Base-by-base conservation (phyloP, 306 rosid species). In the Fragaria vesca region DNA sequence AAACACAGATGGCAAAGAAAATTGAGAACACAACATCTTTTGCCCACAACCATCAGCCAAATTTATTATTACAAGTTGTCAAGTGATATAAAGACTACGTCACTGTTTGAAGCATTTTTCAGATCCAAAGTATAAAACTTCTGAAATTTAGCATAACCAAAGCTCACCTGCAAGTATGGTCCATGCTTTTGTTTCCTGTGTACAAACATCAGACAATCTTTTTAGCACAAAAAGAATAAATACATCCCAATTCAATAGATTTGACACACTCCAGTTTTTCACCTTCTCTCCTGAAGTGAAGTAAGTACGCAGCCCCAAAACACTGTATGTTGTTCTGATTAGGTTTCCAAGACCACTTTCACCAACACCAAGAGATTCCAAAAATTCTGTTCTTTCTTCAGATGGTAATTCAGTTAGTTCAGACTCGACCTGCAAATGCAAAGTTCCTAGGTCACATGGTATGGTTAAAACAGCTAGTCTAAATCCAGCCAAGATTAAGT, bases 251-350 rank as follows among this genome's bases (percentile, higher is more conserved):
- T 46, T 67, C 78, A 76, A 65, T 28, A 72, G 75, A 18, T 20
- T 11, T 74, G 54, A 70, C 73, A 50, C 61, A 52, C 42, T 85
- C 79, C 66, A 78, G 81, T 13, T 45, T 74, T 42, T 78, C 57
- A 95, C 99, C 99, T 95, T 95, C 85, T 95, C 99, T 66, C 99
- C 96, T 13, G 99, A 91, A 47, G 99, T 95, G 82, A 95, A 95
- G 85, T 92, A 95, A 52, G 98, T 95, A 24, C 93, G 87, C 36
- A 95, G 88, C 77, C 98, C 97, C 87, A 95, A 78, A 71, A 89
- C 90, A 68, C 78, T 83, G 82, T 95, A 95, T 58, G 98, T 92
- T 83, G 85, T 90, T 82, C 97, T 88, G 76, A 95, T 95, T 73
- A 95, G 96, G 81, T 92, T 91, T 66, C 99, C 99, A 62, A 93